Evolutionary conservation across 805 yeast genomes (phyloP), one percentile per base, ranked within the genome.

Genomic region (Ogataea thermomethanolica): DNA sequence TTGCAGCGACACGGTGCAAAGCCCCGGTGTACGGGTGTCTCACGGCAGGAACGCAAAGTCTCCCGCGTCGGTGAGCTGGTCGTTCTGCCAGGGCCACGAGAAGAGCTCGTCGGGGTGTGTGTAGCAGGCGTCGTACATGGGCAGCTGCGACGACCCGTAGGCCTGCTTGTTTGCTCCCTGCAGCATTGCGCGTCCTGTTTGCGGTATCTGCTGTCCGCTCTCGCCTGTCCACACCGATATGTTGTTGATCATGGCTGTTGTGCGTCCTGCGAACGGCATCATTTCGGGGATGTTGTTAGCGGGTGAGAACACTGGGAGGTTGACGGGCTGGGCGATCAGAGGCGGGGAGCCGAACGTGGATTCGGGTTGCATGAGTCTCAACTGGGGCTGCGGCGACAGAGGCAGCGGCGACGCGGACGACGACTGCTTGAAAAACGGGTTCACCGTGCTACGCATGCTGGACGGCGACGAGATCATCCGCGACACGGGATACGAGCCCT

Each of bases 201-300:
- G 65, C 10, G 65, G 67, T 14, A 64, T 57, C 44, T 64, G 68
- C 41, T 65, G 71, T 25, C 71, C 72, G 25, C 66, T 59, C 43
- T 68, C 71, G 13, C 72, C 76, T 0, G 81, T 77, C 84, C 84
- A 78, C 1, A 71, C 73, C 0, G 80, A 74, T 26, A 78, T 78
- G 49, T 77, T 76, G 51, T 67, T 76, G 50, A 78, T 78, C 84
- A 78, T 78, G 24, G 71, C 71, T 29, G 75, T 76, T 1, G 81
- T 73, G 20, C 80, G 69, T 10, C 72, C 74, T 23, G 59, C 65
- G 48, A 65, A 62, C 21, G 66, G 66, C 29, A 61, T 44, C 23
- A 58, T 46, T 27, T 62, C 64, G 6, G 64, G 61, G 4, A 56
- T 46, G 21, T 37, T 37, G 9, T 48, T 41, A 32, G 33, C 29